phyloP scores from a whole-genome alignment of 306 rosid genomes.

The Medicago arabica region DNA sequence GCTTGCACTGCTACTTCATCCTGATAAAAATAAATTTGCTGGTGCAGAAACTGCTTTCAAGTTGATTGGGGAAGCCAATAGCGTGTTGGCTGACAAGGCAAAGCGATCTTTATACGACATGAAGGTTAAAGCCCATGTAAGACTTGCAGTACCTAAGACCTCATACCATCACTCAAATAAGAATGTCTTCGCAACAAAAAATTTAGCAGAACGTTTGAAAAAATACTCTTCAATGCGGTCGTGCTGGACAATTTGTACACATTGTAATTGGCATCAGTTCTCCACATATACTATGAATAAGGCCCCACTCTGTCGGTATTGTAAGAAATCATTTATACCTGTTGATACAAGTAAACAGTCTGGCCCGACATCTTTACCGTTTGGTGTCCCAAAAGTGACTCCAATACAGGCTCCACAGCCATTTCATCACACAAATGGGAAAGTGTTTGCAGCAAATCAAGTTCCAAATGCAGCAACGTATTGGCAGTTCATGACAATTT shows the following conservation, averaged over 20 bases:
- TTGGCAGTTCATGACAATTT: slow-evolving; percentile 62
- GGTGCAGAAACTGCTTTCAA: slow-evolving; percentile 98
- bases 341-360: neutral
- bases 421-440: slow-evolving; percentile 37
- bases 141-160: slow-evolving; percentile 40
- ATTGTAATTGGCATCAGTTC: slow-evolving; percentile 43
- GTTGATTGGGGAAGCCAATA: slow-evolving; percentile 80
- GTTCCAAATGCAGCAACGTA: no score
- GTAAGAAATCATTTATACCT: slow-evolving; percentile 57
- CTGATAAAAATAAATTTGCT: slow-evolving; percentile 86
- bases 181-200: slow-evolving; percentile 37
- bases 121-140: slow-evolving; percentile 33
- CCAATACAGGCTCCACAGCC: slow-evolving; percentile 33
- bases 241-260: slow-evolving; percentile 71
- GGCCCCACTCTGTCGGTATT: slow-evolving; percentile 51
- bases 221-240: slow-evolving; percentile 40
- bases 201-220: slow-evolving; percentile 31
- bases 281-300: slow-evolving; percentile 25
- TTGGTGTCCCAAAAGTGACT: slow-evolving; percentile 24
- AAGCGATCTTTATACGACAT: slow-evolving; percentile 59
- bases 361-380: slow-evolving; percentile 35
- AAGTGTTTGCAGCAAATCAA: slow-evolving; percentile 33
- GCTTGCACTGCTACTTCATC: slow-evolving; percentile 87
- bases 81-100: slow-evolving; percentile 64
- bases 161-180: slow-evolving; percentile 48